Evolutionary conservation across 371 early-diverging fungal genomes (phyloP).

Genomic region (Syncephalastrum contaminatum): DNA sequence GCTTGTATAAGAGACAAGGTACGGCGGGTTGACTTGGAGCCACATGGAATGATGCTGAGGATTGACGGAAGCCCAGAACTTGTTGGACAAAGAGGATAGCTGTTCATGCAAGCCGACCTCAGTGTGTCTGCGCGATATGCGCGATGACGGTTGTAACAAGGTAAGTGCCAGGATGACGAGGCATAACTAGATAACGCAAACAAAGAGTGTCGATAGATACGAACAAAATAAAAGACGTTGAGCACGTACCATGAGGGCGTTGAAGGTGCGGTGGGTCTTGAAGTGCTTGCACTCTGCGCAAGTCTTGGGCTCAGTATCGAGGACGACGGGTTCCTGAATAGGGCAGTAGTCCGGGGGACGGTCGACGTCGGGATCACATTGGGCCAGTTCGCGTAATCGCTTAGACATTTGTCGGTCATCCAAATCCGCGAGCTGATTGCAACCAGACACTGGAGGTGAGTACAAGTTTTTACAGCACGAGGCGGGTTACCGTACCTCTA

Average conservation of each 20-base stretch:
- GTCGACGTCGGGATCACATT: conserved; percentile 19
- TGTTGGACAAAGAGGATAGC: conserved; percentile 15
- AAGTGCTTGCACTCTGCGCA: conserved; percentile 31
- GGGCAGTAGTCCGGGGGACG: conserved; percentile 23
- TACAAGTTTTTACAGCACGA: not conserved
- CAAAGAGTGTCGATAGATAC: not conserved
- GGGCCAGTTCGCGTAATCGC: conserved; percentile 23
- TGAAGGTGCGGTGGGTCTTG: conserved; percentile 29
- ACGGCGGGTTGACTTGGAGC: conserved; percentile 19
- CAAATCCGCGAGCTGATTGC: conserved; percentile 25
- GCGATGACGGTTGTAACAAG: conserved; percentile 2
- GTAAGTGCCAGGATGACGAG: conserved; percentile 17
- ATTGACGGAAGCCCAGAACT: conserved; percentile 33
- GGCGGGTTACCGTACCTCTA: conserved; percentile 49
- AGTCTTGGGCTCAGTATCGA: conserved; percentile 12
- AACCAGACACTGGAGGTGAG: not conserved
- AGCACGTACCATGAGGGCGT: conserved; percentile 27
- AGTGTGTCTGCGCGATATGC: too few relatives aligned
- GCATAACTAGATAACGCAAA: conserved; percentile 16
- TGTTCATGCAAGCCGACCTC: not conserved
- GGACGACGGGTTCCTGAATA: conserved; percentile 20
- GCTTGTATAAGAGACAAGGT: conserved; percentile 14
- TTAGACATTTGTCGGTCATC: conserved; percentile 29
- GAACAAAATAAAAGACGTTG: not conserved
- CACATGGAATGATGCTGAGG: conserved; percentile 20